A percentile compares a stretch with the other conserved stretches of the same genome.
Evolutionary conservation across 1,139 yeast species (phyloP).

Genomic region (Zygoascus hellenicus): DNA sequence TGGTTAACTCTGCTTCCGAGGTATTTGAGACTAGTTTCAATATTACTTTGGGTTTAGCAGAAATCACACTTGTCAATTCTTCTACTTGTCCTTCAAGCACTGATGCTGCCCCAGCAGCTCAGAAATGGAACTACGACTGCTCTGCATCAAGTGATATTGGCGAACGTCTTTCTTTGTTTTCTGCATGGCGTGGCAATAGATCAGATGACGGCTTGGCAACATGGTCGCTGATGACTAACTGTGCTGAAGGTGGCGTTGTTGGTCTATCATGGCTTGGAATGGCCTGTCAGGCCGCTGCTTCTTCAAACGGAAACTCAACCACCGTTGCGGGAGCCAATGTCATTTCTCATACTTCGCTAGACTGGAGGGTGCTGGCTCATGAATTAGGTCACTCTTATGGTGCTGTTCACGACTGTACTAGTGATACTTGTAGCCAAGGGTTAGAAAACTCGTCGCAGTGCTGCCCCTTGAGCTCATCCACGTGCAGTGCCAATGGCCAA

Average conservation of each 20-base stretch:
- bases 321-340: constrained; percentile 35
- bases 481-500: constrained; percentile 33
- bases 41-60: constrained; percentile 32
- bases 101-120: constrained; percentile 12
- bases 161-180: constrained; percentile 30
- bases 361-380: constrained; percentile 38
- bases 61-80: constrained; percentile 25
- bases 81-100: constrained; percentile 27
- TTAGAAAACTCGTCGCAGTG: constrained; percentile 30
- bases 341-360: constrained; percentile 31
- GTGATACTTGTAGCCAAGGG: constrained; percentile 31
- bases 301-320: constrained; percentile 19
- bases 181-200: constrained; percentile 33
- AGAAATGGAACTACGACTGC: constrained; percentile 33
- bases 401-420: constrained; percentile 40
- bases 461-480: constrained; percentile 31
- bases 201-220: constrained; percentile 33
- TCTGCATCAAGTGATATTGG: constrained; percentile 22
- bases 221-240: constrained; percentile 36
- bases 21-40: constrained; percentile 36
- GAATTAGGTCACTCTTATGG: constrained; percentile 40
- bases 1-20: constrained; percentile 35
- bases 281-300: constrained; percentile 28
- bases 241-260: constrained; percentile 34
- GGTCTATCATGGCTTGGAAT: constrained; percentile 40